phyloP scores from a whole-genome alignment of 495 filamentous ascomycete species.

The Penicillium longicatenatum region DNA sequence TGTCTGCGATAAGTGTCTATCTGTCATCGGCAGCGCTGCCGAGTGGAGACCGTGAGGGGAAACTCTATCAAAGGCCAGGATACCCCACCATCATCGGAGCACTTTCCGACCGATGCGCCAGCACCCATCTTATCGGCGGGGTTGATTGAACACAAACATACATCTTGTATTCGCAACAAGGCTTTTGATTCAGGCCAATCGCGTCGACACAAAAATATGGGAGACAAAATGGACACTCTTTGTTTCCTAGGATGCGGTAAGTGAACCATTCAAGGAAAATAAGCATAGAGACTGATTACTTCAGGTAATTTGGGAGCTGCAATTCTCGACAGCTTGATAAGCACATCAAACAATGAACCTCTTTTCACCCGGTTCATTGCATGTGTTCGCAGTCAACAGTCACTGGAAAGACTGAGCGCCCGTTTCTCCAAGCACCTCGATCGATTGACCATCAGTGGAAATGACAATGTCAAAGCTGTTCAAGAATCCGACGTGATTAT shows the following conservation, averaged over 20 bases:
- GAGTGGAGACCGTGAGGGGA: conserved; percentile 9
- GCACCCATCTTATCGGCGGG: background rate
- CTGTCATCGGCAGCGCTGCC: background rate
- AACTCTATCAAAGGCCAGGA: background rate
- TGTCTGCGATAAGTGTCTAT: background rate
- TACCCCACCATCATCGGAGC: conserved; percentile 16
- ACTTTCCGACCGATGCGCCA: conserved; percentile 14
- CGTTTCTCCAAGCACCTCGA: conserved; percentile 20
- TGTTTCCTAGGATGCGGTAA: conserved; percentile 43
- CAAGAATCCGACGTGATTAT: conserved; percentile 30
- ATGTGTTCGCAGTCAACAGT: conserved; percentile 35
- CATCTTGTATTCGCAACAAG: background rate
- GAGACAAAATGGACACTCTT: conserved; percentile 27
- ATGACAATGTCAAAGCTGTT: conserved; percentile 25
- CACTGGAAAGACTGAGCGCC: conserved; percentile 16
- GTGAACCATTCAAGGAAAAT: conserved; percentile 1
- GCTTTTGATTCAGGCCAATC: background rate
- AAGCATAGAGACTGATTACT: background rate
- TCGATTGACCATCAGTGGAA: conserved; percentile 20
- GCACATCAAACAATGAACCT: conserved; percentile 10
- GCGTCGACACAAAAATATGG: conserved; percentile 9
- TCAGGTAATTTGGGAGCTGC: conserved; percentile 42
- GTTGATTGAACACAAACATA: background rate
- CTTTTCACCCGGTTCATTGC: conserved; percentile 33
- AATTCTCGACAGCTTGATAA: conserved; percentile 36